Percentiles rank a stretch among this genome's conserved stretches.
Conservation (phyloP, 257 asterid species). For the Oldenlandia corymbosa region DNA sequence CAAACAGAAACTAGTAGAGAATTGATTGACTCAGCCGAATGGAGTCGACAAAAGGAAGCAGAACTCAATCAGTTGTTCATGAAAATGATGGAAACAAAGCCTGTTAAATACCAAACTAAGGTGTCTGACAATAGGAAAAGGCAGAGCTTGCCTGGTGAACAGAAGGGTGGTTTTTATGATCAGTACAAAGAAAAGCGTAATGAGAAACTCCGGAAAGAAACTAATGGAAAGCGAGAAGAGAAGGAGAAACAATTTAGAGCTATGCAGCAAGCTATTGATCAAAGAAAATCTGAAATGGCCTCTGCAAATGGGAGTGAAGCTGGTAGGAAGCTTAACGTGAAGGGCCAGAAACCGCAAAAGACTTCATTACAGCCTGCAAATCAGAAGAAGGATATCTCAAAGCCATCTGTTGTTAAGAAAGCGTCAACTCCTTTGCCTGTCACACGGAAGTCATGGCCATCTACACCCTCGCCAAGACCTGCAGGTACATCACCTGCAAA, state of each 20-base stretch:
- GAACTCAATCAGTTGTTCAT: conserved; percentile 73
- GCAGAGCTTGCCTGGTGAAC: conserved; percentile 49
- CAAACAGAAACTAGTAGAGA: conserved; percentile 41
- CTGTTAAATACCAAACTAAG: conserved; percentile 40
- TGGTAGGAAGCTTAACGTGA: conserved; percentile 38
- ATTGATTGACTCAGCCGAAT: conserved; percentile 59
- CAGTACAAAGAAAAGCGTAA: conserved; percentile 72
- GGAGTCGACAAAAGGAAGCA: conserved; percentile 91
- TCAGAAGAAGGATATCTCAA: conserved; percentile 50
- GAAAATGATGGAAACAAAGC: conserved; percentile 92
- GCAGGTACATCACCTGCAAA: conserved; percentile 56
- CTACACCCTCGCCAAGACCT: conserved; percentile 60
- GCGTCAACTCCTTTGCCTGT: conserved; percentile 61
- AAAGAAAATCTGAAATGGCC: conserved; percentile 45
- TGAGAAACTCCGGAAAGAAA: conserved; percentile 61
- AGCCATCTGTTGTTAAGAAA: conserved; percentile 49
- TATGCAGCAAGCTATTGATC: conserved; percentile 41
- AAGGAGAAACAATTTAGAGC: conserved; percentile 52
- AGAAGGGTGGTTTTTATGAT: conserved; percentile 61
- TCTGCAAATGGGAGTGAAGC: conserved; percentile 42
- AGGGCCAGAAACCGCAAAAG: conserved; percentile 56
- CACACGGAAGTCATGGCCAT: conserved; percentile 84
- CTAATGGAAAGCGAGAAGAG: conserved; percentile 45
- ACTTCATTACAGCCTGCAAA: conserved; percentile 41
- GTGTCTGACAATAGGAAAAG: conserved; percentile 42